These are phyloP conservation scores for Fusarium papillatum DNA, from an alignment of 2,329 filamentous ascomycete species.

Conservation along the genomic window DNA sequence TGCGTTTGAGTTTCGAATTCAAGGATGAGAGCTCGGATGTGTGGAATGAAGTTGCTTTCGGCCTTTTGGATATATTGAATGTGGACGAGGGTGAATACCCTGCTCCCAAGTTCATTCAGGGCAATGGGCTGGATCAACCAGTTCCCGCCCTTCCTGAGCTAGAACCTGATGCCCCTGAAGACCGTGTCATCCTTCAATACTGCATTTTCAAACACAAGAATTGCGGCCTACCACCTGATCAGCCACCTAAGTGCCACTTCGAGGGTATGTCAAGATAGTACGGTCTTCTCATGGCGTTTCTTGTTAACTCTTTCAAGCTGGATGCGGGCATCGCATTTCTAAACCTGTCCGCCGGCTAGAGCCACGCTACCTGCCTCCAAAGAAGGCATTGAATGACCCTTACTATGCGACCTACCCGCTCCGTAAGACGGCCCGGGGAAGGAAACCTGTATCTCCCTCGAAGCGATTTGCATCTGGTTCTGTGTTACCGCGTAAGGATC, in stretches of 20 bases:
- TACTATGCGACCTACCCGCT: background rate
- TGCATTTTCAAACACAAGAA: background rate
- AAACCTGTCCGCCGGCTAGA: constrained; percentile 4
- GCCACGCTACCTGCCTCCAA: constrained; percentile 10
- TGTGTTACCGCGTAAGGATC: constrained; percentile 1
- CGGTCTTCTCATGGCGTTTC: background rate
- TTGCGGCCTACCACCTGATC: background rate
- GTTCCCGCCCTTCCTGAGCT: constrained; percentile 1
- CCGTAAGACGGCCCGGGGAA: background rate
- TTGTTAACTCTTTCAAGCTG: background rate
- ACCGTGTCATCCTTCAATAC: constrained; percentile 3
- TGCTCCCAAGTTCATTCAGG: background rate
- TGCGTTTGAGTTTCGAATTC: constrained; percentile 9
- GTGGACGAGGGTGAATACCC: background rate
- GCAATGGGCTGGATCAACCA: background rate
- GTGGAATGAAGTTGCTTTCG: constrained; percentile 16
- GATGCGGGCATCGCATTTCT: constrained; percentile 1
- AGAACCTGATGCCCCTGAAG: background rate
- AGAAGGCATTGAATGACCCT: constrained; percentile 3
- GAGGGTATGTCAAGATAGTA: background rate
- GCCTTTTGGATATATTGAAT: background rate
- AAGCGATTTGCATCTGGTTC: constrained; percentile 15
- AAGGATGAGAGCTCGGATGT: background rate
- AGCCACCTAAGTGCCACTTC: background rate
- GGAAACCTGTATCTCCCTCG: background rate